Percentiles rank a stretch among this genome's conserved stretches.
phyloP scores from a whole-genome alignment of 495 filamentous ascomycete species.

The Cenococcum geophilum region DNA sequence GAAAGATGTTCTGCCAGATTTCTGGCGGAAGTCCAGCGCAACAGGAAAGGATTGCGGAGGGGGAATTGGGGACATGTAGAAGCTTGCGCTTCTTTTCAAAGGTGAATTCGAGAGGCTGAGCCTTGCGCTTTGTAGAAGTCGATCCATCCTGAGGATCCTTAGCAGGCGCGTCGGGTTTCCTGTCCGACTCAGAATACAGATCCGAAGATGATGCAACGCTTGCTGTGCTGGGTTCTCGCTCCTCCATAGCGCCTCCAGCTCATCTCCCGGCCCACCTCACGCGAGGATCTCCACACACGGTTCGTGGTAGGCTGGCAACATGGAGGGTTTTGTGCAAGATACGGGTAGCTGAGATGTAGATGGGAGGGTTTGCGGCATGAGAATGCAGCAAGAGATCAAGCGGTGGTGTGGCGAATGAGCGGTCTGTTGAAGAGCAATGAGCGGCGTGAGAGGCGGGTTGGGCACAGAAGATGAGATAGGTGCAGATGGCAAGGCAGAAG shows the following conservation, averaged over 20 bases:
- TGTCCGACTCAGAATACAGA: constrained; percentile 24
- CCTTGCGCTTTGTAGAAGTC: constrained; percentile 23
- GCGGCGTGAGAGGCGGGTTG: not conserved
- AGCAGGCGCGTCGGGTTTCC: constrained; percentile 19
- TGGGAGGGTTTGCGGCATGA: not conserved
- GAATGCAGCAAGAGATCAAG: not conserved
- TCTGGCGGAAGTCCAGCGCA: constrained; percentile 29
- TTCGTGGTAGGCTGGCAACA: constrained; percentile 18
- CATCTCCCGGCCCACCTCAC: constrained; percentile 18
- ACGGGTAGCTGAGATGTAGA: not conserved
- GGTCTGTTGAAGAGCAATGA: not conserved
- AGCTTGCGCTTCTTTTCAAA: constrained; percentile 27
- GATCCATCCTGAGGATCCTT: constrained; percentile 1
- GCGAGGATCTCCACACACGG: constrained; percentile 14
- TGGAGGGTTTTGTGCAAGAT: constrained; percentile 5
- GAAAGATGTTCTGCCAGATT: constrained; percentile 39
- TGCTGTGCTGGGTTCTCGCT: constrained; percentile 13
- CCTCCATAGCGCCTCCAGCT: constrained; percentile 23
- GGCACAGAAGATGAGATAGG: not conserved
- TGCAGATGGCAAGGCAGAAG: not conserved
- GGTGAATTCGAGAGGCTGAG: constrained; percentile 10
- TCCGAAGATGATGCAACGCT: constrained; percentile 25
- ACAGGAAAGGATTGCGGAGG: constrained; percentile 6
- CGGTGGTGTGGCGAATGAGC: not conserved
- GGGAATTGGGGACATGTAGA: not conserved